phyloP scores from a whole-genome alignment of 2,329 filamentous ascomycete genomes.

The Fusarium globosum region DNA sequence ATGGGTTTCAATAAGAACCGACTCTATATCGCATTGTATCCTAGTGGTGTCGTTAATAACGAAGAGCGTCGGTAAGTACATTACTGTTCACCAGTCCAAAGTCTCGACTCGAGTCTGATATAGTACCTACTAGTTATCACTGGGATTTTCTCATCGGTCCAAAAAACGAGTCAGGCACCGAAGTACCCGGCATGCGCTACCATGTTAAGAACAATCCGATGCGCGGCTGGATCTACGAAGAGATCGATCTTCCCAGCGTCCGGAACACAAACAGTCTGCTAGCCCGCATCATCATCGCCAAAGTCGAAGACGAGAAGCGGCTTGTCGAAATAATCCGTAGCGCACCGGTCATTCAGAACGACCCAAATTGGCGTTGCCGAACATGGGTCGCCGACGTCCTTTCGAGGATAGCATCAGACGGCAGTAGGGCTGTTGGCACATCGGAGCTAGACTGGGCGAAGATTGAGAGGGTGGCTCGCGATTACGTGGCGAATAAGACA shows the following conservation, averaged over 20 bases:
- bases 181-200: constrained; percentile 44
- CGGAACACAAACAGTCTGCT: constrained; percentile 40
- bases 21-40: neutral
- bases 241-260: constrained; percentile 32
- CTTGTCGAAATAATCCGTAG: constrained; percentile 48
- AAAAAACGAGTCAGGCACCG: constrained; percentile 38
- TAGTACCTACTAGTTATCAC: constrained; percentile 34
- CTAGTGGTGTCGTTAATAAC: neutral
- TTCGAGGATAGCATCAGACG: constrained; percentile 46
- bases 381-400: constrained; percentile 54
- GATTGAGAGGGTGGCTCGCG: constrained; percentile 31
- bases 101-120: neutral
- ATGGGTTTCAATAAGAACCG: neutral
- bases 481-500: neutral
- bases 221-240: constrained; percentile 45
- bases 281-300: constrained; percentile 52
- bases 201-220: constrained; percentile 46
- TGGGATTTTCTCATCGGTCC: constrained; percentile 48
- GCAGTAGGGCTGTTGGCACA: constrained; percentile 51
- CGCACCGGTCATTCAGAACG: constrained; percentile 48
- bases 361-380: constrained; percentile 54
- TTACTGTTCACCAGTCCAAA: accelerated
- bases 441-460: constrained; percentile 50
- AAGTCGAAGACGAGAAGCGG: constrained; percentile 41
- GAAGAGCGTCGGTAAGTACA: neutral